Base-by-base conservation (phyloP, 2,329 filamentous ascomycete species). In the Stagonosporopsis tanaceti region DNA sequence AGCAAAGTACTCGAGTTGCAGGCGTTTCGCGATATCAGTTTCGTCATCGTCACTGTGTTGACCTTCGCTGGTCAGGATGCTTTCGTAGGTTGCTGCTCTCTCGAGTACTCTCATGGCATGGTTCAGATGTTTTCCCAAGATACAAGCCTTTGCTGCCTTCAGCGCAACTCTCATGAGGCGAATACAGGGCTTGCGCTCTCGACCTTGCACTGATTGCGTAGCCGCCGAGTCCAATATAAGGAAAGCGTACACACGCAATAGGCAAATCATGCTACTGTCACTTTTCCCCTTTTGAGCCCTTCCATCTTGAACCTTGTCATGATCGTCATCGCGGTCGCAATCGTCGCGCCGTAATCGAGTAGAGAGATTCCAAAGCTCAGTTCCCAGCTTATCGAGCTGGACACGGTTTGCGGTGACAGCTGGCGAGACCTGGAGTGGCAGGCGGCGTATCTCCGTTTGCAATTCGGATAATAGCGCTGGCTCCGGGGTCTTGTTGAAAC, bases 111-210 rank as follows among this genome's bases (percentile, higher is more conserved):
- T 82, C 6, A 84, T 78, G 0, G 86, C 86, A n/a, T 87, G 77
- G 9, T 85, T 82, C 1, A 87, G 60, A 24, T 90, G 82, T 3
- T 77, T 72, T 3, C 79, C 76, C n/a, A 85, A 84, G 40, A 95
- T 78, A 64, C 89, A 92, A 38, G 80, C 80, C 65, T 81, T 85
- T 20, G 83, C 84, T 5, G 88, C 82, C 70, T 88, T 91, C 54
- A 96, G 77, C 11, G 87, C 88, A 63, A 91, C 77, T 67, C 84
- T 88, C 70, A 92, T 79, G 20, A 92, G 73, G 53, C 89, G 85
- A 28, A 86, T 71, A 15, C 64, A 72, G 44, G 65, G 70, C 57
- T 75, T 73, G 39, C 61, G 60, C 25, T 66, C 61, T 12, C 53
- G 56, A 7, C 53, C 46, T 47, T 70, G 71, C 9, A 57, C 52